Base-by-base conservation (phyloP, 2,329 filamentous ascomycete genomes). In the Erysiphe pulchra region DNA sequence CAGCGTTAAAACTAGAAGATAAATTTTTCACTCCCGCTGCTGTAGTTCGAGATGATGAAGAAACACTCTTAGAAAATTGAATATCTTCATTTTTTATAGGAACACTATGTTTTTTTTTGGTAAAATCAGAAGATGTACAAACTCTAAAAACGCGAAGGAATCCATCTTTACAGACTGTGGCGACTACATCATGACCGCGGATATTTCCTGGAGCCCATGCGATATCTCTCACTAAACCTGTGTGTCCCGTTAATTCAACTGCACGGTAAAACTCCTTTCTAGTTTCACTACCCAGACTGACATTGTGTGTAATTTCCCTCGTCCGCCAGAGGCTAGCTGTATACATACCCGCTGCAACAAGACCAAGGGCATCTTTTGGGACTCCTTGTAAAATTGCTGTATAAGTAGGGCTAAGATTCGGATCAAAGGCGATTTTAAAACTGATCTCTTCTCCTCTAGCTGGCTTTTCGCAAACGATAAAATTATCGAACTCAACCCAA, bases 131-230 rank as follows among this genome's bases (percentile, higher is more conserved):
- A 0, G 70, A 68, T 0, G 79, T 80, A 33, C 77, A 73, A 16
- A 92, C 60, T 54, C 87, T 76, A 56, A 92, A 93, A n/a, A 98
- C 79, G 37, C 87, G 72, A 37, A 94, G 75, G 53, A 75, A 77
- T 2, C 90, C 87, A 58, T 98, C 90, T 60, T 92, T 92, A 58
- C 83, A 90, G 2, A 85, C 87, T 6, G 86, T 92, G 2, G 87
- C 90, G 53, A 95, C 71, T 47, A 87, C 71, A 59, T 98, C 90
- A 59, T 83, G 87, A 1, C 87, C 87, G 36, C 86, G 68, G 54
- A 92, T 84, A 51, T 85, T 92, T 12, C 85, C 87, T 42, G 85
- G 80, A 1, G 87, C 84, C 90, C 90, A 98, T 2, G 83, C 78
- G 1, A 94, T 73, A 58, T 94, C 86, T 42, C 87, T 71, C 7